Percentiles rank a stretch among this genome's conserved stretches.
phyloP scores from a whole-genome alignment of 495 filamentous ascomycete genomes.

The Stereocaulon alpinum region DNA sequence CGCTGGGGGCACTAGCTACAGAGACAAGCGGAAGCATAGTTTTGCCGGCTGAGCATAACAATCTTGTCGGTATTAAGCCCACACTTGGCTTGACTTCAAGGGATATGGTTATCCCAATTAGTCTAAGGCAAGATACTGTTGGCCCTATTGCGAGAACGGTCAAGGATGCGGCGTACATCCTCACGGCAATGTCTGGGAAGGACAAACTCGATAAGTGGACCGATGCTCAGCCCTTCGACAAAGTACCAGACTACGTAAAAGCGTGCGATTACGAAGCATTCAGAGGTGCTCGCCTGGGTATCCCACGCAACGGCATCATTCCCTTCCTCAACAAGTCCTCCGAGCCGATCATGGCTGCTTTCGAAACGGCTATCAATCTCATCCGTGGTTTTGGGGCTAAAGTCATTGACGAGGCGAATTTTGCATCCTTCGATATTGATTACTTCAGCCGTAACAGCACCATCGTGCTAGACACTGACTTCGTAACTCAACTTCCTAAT shows the following conservation, averaged over 20 bases:
- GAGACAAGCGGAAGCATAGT: slow-evolving; percentile 35
- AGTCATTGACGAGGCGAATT: slow-evolving; percentile 30
- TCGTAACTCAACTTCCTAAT: slow-evolving; percentile 25
- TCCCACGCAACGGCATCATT: slow-evolving; percentile 33
- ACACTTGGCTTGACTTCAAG: slow-evolving; percentile 31
- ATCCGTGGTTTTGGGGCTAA: slow-evolving; percentile 31
- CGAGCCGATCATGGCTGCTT: slow-evolving; percentile 26
- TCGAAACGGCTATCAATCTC: slow-evolving; percentile 27
- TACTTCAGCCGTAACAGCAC: slow-evolving; percentile 14
- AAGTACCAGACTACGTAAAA: slow-evolving; percentile 35
- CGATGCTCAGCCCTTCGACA: slow-evolving; percentile 30
- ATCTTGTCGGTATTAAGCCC: slow-evolving; percentile 34
- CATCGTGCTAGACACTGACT: slow-evolving; percentile 28
- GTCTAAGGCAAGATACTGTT: slow-evolving; percentile 29
- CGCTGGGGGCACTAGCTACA: slow-evolving; percentile 27
- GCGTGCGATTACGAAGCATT: slow-evolving; percentile 28
- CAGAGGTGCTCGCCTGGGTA: slow-evolving; percentile 32
- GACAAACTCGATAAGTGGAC: slow-evolving; percentile 38
- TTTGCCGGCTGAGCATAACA: slow-evolving; percentile 28
- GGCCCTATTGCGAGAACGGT: slow-evolving; percentile 31
- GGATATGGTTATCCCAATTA: slow-evolving; percentile 30
- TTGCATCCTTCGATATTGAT: slow-evolving; percentile 20
- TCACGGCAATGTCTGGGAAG: slow-evolving; percentile 28
- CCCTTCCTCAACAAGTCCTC: slow-evolving; percentile 10
- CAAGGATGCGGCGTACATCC: slow-evolving; percentile 30